A percentile compares a stretch with the other conserved stretches of the same genome.
Conservation (phyloP, 805 yeast genomes). For the Yarrowia alimentaria region DNA sequence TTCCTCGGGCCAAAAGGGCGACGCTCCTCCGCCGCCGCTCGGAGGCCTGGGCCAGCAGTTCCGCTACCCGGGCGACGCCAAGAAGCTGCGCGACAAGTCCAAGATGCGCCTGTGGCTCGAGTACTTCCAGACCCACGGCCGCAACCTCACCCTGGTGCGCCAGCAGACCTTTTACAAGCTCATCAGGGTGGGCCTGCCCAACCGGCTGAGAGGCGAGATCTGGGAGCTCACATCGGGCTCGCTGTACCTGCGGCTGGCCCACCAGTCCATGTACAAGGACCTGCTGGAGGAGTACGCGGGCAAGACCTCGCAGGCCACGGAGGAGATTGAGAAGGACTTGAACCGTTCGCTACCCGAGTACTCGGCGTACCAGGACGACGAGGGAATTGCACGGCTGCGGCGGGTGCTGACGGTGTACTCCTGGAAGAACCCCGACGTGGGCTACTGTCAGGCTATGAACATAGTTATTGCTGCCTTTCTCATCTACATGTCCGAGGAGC, state of each 20-base stretch:
- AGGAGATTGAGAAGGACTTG: conserved; percentile 94
- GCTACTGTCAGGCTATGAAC: conserved; percentile 99
- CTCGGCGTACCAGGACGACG: conserved; percentile 82
- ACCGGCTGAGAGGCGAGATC: conserved; percentile 87
- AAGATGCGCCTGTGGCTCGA: conserved; percentile 94
- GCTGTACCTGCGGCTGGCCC: conserved; percentile 64
- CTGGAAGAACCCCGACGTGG: conserved; percentile 95
- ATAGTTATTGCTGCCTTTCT: conserved; percentile 58
- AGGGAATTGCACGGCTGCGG: conserved; percentile 81
- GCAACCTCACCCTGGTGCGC: conserved; percentile 71
- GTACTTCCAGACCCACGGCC: conserved; percentile 76
- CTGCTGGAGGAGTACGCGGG: conserved; percentile 61
- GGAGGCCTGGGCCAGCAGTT: conserved; percentile 86
- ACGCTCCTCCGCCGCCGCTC: conserved; percentile 47
- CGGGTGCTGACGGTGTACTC: conserved; percentile 91
- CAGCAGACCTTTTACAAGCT: conserved; percentile 78
- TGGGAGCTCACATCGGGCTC: conserved; percentile 95
- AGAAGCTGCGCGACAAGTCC: conserved; percentile 70
- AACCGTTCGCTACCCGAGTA: conserved; percentile 95
- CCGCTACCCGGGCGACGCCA: conserved; percentile 88
- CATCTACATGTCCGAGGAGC: conserved; percentile 83
- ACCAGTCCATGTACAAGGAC: conserved; percentile 57
- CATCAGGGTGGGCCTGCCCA: conserved; percentile 90
- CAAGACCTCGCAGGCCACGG: conserved; percentile 76
- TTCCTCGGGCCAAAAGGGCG: conserved; percentile 30